Evolutionary conservation across 1,139 yeast species (phyloP).

Genomic region (Geotrichum phurueaensis): DNA sequence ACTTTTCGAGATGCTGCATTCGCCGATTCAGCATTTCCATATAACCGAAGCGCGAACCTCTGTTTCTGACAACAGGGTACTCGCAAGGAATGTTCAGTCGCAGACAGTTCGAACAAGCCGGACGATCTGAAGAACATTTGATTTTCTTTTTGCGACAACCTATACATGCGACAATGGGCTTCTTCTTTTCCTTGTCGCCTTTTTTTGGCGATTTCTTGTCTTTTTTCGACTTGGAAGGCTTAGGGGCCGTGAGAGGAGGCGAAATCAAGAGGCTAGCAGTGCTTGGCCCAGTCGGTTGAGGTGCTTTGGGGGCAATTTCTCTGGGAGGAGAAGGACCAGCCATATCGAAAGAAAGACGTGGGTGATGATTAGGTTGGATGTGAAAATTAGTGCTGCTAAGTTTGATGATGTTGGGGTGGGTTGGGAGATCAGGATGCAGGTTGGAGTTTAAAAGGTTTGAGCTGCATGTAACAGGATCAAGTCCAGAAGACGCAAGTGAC

Average conservation of each 20-base stretch:
- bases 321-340: background rate
- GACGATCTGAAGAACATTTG: slow-evolving; percentile 37
- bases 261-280: background rate
- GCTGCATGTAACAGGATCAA: background rate
- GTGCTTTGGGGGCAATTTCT: background rate
- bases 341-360: background rate
- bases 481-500: background rate
- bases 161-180: slow-evolving; percentile 36
- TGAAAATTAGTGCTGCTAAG: no score
- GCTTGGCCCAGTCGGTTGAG: background rate
- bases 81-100: slow-evolving; percentile 34
- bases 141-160: slow-evolving; percentile 37
- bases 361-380: background rate
- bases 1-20: slow-evolving; percentile 30
- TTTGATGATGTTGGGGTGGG: background rate
- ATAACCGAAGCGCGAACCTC: slow-evolving; percentile 38
- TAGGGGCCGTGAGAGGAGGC: background rate
- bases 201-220: slow-evolving; percentile 2
- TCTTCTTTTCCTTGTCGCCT: slow-evolving; percentile 24
- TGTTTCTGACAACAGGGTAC: slow-evolving; percentile 35
- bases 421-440: background rate
- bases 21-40: slow-evolving; percentile 33
- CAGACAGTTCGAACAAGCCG: slow-evolving; percentile 37
- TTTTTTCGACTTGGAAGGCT: background rate
- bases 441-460: background rate